Evolutionary conservation across 2,329 filamentous ascomycete species (phyloP).

Genomic region (Talaromyces sp.): DNA sequence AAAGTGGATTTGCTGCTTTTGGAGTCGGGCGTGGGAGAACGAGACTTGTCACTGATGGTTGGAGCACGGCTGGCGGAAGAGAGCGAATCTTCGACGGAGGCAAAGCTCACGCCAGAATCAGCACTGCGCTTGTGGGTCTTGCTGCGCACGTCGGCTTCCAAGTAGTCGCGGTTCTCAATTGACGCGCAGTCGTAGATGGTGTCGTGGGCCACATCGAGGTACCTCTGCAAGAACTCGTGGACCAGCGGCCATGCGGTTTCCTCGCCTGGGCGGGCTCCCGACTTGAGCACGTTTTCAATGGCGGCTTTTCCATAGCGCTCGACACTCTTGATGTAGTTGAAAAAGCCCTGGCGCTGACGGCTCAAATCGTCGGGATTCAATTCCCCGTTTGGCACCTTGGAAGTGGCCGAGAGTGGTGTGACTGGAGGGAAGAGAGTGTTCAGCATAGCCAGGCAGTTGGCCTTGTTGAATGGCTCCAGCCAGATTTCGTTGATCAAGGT

Average conservation of each 20-base stretch:
- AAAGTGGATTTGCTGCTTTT: slow-evolving; percentile 31
- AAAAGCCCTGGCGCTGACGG: slow-evolving; percentile 57
- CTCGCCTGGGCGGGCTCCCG: slow-evolving; percentile 48
- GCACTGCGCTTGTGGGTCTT: slow-evolving; percentile 49
- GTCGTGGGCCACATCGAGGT: slow-evolving; percentile 54
- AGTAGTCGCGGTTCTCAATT: slow-evolving; percentile 41
- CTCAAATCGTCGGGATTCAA: slow-evolving; percentile 49
- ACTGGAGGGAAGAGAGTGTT: slow-evolving; percentile 62
- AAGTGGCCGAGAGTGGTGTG: slow-evolving; percentile 39
- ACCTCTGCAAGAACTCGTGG: slow-evolving; percentile 50
- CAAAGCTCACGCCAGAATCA: slow-evolving; percentile 61
- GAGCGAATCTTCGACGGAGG: slow-evolving; percentile 19
- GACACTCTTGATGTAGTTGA: slow-evolving; percentile 56
- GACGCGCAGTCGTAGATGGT: slow-evolving; percentile 57
- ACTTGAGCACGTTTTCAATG: slow-evolving; percentile 49
- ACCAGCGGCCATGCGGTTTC: slow-evolving; percentile 52
- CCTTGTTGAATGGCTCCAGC: slow-evolving; percentile 57
- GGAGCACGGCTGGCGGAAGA: slow-evolving; percentile 23
- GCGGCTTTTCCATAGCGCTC: slow-evolving; percentile 52
- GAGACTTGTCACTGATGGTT: slow-evolving; percentile 33
- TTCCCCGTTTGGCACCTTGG: slow-evolving; percentile 35
- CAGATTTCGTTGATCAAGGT: slow-evolving; percentile 62
- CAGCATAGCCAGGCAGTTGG: slow-evolving; percentile 63
- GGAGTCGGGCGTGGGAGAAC: slow-evolving; percentile 31
- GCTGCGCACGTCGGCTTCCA: slow-evolving; percentile 25